phyloP scores from a whole-genome alignment of 106 monocot genomes.

The Iris macrosiphon region DNA sequence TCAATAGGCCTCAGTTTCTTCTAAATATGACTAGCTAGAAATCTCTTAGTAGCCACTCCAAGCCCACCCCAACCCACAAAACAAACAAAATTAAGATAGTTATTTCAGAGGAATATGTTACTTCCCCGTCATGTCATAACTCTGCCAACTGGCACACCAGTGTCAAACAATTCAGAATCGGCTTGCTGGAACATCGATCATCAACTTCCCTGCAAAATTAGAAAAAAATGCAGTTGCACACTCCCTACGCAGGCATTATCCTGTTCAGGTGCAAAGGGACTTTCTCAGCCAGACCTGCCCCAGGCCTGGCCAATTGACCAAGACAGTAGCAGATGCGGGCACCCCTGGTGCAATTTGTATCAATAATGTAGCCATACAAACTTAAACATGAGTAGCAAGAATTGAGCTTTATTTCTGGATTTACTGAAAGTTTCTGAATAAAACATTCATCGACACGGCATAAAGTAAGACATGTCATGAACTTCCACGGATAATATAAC shows the following conservation, averaged over 20 bases:
- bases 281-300: conserved; percentile 86
- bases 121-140: background rate
- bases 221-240: conserved; percentile 29
- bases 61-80: too few relatives aligned
- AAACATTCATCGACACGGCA: conserved; percentile 3
- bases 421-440: conserved; percentile 6
- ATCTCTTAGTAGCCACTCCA: too few relatives aligned
- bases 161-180: background rate
- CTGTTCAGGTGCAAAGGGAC: conserved; percentile 99
- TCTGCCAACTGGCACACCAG: background rate
- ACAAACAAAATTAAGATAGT: too few relatives aligned
- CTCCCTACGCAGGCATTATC: conserved; percentile 99
- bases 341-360: conserved; percentile 92
- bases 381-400: background rate
- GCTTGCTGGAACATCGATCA: background rate
- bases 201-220: conserved; percentile 5
- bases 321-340: conserved; percentile 39
- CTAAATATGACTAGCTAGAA: too few relatives aligned
- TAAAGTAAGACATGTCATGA: conserved; percentile 15
- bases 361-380: conserved; percentile 23
- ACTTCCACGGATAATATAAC: conserved; percentile 6
- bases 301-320: conserved; percentile 18
- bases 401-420: conserved; percentile 13
- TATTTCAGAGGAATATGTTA: too few relatives aligned
- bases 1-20: too few relatives aligned